phyloP scores from a whole-genome alignment of 352 stramenopile genomes.

The Phytophthora lateralis region DNA sequence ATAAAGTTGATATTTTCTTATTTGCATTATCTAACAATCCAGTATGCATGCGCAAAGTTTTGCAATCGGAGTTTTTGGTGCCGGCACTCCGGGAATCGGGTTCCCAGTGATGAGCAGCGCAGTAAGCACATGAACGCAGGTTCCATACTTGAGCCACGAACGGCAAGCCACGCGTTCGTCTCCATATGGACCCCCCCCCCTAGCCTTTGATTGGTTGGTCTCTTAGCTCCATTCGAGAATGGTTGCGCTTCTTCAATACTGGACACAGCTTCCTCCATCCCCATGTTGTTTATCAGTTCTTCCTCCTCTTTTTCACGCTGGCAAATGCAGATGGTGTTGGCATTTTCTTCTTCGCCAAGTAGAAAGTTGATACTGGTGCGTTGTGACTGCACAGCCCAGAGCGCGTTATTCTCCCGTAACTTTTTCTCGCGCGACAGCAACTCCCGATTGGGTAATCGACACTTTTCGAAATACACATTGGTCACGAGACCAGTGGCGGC shows the following conservation, averaged over 20 bases:
- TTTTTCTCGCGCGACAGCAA: neutral
- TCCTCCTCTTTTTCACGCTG: neutral
- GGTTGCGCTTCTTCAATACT: neutral
- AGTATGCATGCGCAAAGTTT: too few species aligned
- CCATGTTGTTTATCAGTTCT: neutral
- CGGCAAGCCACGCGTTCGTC: too few species aligned
- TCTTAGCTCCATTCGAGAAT: neutral
- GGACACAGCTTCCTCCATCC: neutral
- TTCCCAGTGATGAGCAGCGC: too few species aligned
- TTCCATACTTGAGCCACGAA: too few species aligned
- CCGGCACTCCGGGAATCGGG: too few species aligned
- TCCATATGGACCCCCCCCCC: too few species aligned
- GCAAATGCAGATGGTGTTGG: neutral
- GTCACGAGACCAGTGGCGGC: neutral
- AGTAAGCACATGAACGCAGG: too few species aligned
- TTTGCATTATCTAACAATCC: too few species aligned
- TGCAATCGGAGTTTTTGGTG: too few species aligned
- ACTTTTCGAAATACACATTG: neutral
- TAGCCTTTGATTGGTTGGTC: neutral
- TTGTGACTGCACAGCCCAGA: neutral
- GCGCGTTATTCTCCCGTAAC: neutral
- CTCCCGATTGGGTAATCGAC: neutral
- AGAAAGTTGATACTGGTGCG: neutral
- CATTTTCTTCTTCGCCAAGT: neutral
- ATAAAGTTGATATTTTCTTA: too few species aligned